phyloP scores from a whole-genome alignment of 768 basidiomycete genomes.

The Boletus reticulatus region DNA sequence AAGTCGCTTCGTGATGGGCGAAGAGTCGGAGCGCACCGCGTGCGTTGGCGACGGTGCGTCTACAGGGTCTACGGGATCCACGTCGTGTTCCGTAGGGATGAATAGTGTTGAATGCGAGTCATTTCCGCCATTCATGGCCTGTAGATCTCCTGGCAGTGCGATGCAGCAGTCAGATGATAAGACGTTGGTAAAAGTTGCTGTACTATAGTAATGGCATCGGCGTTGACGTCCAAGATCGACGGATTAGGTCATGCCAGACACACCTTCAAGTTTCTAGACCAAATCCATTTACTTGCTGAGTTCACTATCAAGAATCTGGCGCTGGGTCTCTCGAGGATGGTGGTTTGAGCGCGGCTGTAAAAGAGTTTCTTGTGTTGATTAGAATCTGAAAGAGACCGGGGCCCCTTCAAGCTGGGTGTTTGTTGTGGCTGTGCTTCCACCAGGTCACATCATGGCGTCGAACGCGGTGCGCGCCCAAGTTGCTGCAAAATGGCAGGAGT shows the following conservation, averaged over 20 bases:
- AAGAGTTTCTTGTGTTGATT: too few species aligned
- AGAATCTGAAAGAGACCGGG: too few species aligned
- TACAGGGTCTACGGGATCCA: not conserved
- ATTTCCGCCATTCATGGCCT: slow-evolving; percentile 14
- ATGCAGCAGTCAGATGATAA: not conserved
- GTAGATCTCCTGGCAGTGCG: not conserved
- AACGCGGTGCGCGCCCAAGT: slow-evolving; percentile 65
- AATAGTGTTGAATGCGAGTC: slow-evolving; percentile 14
- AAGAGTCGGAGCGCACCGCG: slow-evolving; percentile 1
- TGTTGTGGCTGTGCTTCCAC: slow-evolving; percentile 22
- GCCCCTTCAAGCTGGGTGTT: too few species aligned
- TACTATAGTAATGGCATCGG: too few species aligned
- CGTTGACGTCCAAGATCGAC: too few species aligned
- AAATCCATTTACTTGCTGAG: too few species aligned
- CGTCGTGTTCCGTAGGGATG: slow-evolving; percentile 22
- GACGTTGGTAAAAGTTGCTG: not conserved
- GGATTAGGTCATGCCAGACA: slow-evolving; percentile 1
- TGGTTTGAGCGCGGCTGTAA: too few species aligned
- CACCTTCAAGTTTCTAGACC: too few species aligned
- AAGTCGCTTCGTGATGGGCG: slow-evolving; percentile 8
- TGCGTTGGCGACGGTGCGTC: slow-evolving; percentile 3
- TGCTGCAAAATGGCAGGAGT: slow-evolving; percentile 68
- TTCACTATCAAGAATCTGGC: too few species aligned
- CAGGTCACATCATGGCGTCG: slow-evolving; percentile 46
- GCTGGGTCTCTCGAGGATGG: too few species aligned